phyloP scores from a whole-genome alignment of 176 grass and related monocot species.

The Juncus effusus region DNA sequence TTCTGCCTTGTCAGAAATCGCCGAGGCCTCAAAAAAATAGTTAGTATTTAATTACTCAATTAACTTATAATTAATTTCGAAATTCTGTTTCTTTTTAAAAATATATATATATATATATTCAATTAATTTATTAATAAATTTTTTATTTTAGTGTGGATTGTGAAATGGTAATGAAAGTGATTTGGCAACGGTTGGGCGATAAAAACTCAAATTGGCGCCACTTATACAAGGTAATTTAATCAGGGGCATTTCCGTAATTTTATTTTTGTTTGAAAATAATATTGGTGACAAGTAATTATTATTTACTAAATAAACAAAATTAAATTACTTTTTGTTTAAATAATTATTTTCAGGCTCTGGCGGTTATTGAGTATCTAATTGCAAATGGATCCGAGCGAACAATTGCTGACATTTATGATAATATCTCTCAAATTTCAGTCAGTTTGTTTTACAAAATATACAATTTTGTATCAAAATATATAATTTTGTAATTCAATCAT shows the following conservation, averaged over 20 bases:
- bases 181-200: slow-evolving; percentile 55
- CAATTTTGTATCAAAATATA: background rate
- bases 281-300: background rate
- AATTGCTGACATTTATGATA: slow-evolving; percentile 51
- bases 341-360: slow-evolving; percentile 44
- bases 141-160: slow-evolving; percentile 45
- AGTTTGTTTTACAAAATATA: slow-evolving; percentile 12
- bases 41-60: slow-evolving; percentile 6
- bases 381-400: slow-evolving; percentile 60
- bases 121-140: background rate
- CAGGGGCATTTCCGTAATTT: background rate
- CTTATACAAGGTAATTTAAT: slow-evolving; percentile 59
- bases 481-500: background rate
- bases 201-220: slow-evolving; percentile 62
- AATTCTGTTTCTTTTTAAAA: background rate
- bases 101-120: background rate
- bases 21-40: slow-evolving; percentile 51
- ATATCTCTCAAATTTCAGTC: slow-evolving; percentile 56
- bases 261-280: background rate
- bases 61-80: background rate
- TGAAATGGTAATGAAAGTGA: slow-evolving; percentile 50
- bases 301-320: too few species aligned
- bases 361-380: slow-evolving; percentile 67
- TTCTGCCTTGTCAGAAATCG: slow-evolving; percentile 58
- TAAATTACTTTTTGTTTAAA: background rate